Percentiles rank a stretch among this genome's conserved stretches.
These are phyloP conservation scores for Leccinum obscurum DNA, from an alignment of 768 basidiomycete genomes.

Conservation along the genomic window DNA sequence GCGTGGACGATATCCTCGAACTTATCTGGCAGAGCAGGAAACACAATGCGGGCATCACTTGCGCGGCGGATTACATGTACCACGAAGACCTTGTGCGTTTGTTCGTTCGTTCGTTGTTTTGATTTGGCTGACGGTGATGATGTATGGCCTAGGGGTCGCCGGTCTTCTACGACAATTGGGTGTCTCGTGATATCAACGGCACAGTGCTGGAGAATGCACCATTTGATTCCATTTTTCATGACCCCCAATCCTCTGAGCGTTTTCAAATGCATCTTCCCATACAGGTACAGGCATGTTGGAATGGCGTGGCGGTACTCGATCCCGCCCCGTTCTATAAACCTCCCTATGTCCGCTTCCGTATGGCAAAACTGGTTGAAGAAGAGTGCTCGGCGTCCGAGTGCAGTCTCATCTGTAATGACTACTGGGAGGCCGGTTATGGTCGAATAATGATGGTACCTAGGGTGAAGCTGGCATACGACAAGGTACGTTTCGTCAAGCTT, in stretches of 20 bases:
- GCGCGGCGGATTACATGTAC: slow-evolving; percentile 99
- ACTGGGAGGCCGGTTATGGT: slow-evolving; percentile 95
- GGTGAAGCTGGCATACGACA: slow-evolving; percentile 95
- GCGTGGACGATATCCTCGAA: slow-evolving; percentile 96
- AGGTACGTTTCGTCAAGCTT: slow-evolving; percentile 44
- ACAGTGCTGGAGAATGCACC: slow-evolving; percentile 98
- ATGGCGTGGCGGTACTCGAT: slow-evolving; percentile 93
- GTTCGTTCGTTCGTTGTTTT: not conserved
- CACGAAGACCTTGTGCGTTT: slow-evolving; percentile 84
- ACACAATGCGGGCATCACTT: slow-evolving; percentile 98
- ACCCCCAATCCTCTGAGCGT: slow-evolving; percentile 67
- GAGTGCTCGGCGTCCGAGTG: slow-evolving; percentile 98
- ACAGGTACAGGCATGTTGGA: slow-evolving; percentile 99
- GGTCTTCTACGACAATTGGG: slow-evolving; percentile 99
- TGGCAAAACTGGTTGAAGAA: slow-evolving; percentile 84
- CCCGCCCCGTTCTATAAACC: slow-evolving; percentile 93
- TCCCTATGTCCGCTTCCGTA: slow-evolving; percentile 91
- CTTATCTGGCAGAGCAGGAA: slow-evolving; percentile 92
- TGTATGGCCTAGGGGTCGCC: slow-evolving; percentile 57
- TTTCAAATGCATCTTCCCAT: slow-evolving; percentile 93
- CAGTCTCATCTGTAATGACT: slow-evolving; percentile 96
- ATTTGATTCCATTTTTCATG: slow-evolving; percentile 92
- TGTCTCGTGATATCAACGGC: slow-evolving; percentile 97
- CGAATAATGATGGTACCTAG: slow-evolving; percentile 97
- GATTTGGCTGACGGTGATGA: not conserved